These are phyloP conservation scores for Capsella bursapastoris DNA, from an alignment of 345 rosid species.

Conservation along the genomic window DNA sequence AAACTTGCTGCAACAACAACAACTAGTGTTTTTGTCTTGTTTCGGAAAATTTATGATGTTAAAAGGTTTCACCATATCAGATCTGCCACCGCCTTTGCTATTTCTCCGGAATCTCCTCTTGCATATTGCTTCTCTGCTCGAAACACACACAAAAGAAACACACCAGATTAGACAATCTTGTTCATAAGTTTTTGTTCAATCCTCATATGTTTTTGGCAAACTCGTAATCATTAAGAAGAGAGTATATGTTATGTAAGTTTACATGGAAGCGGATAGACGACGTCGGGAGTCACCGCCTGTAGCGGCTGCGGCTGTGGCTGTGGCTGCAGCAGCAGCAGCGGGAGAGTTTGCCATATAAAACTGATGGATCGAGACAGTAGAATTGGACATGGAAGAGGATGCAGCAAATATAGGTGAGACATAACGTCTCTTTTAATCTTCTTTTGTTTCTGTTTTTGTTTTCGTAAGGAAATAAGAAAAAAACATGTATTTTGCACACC, in stretches of 20 bases:
- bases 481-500: constrained; percentile 21
- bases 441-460: constrained; percentile 15
- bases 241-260: background rate
- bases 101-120: constrained; percentile 58
- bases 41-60: constrained; percentile 56
- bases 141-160: background rate
- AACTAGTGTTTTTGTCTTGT: constrained; percentile 51
- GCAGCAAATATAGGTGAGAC: constrained; percentile 45
- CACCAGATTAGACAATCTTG: background rate
- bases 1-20: constrained; percentile 63
- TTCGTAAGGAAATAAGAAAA: background rate
- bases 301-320: background rate
- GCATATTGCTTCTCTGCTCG: constrained; percentile 68
- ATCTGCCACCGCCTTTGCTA: constrained; percentile 46
- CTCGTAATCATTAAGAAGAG: background rate
- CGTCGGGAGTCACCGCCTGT: constrained; percentile 42
- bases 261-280: constrained; percentile 48
- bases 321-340: constrained; percentile 28
- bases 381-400: constrained; percentile 26
- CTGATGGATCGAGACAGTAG: constrained; percentile 22
- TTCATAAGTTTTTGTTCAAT: background rate
- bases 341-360: constrained; percentile 42
- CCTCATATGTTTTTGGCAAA: background rate
- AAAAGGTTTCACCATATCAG: constrained; percentile 39
- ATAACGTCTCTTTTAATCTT: constrained; percentile 61